Percentiles rank a stretch among this genome's conserved stretches.
Conservation (phyloP, 306 rosid species). For the Erythrophleum fordii region DNA sequence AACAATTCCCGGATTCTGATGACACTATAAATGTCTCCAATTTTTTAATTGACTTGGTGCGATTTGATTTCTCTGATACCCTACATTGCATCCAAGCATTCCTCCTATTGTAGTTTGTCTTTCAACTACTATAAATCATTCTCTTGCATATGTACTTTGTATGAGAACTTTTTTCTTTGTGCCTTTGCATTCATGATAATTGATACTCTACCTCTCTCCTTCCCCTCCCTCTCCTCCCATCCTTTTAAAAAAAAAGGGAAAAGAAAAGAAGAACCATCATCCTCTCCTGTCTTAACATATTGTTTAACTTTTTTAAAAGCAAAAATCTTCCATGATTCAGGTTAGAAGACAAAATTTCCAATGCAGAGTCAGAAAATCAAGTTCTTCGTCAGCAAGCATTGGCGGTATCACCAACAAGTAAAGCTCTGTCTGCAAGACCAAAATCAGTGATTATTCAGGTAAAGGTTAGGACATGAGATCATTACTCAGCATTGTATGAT, state of each 20-base stretch:
- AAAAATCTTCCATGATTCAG: not conserved
- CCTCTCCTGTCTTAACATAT: not conserved
- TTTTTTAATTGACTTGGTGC: not conserved
- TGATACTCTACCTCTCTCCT: not conserved
- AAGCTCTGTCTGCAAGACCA: not conserved
- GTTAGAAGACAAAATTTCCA: not conserved
- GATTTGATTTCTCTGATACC: not conserved
- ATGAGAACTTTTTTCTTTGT: not conserved
- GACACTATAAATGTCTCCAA: not conserved
- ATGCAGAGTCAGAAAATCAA: not conserved
- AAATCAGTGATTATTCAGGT: not conserved
- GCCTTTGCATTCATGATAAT: not conserved
- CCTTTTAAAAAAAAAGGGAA: too few relatives aligned
- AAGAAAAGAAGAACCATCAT: not conserved
- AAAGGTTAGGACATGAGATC: not conserved
- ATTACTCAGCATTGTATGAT: not conserved
- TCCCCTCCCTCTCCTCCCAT: not conserved
- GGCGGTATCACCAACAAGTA: not conserved
- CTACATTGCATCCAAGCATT: not conserved
- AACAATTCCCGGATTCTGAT: not conserved
- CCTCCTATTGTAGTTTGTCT: not conserved
- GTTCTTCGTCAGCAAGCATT: not conserved
- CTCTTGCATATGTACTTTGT: not conserved
- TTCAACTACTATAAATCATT: not conserved
- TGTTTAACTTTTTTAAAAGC: not conserved